phyloP scores from a whole-genome alignment of 352 stramenopile genomes.

The Phytophthora tentaculata region DNA sequence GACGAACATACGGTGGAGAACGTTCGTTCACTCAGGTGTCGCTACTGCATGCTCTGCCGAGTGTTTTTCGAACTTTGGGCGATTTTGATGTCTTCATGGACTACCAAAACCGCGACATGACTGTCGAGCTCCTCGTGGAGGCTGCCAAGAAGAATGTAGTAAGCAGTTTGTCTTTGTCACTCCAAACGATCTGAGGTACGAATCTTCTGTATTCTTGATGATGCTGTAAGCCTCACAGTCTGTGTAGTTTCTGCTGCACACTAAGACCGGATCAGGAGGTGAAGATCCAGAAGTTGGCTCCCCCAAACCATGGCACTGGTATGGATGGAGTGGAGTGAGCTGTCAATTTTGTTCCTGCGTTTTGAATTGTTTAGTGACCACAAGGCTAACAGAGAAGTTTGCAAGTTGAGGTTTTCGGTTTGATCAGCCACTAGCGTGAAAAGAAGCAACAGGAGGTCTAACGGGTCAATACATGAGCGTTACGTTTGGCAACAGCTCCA shows the following conservation, averaged over 20 bases:
- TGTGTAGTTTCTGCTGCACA: constrained; percentile 43
- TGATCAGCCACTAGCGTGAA: no score
- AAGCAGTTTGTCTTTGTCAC: constrained; percentile 93
- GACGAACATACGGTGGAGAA: constrained; percentile 96
- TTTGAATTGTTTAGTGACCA: no score
- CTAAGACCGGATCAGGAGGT: constrained; percentile 73
- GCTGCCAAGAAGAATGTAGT: constrained; percentile 74
- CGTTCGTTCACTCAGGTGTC: constrained; percentile 96
- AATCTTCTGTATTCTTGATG: constrained; percentile 1
- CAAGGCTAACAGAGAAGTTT: no score
- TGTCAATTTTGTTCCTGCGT: no score
- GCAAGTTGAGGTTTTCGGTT: no score
- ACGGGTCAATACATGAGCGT: no score
- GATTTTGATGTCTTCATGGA: constrained; percentile 99
- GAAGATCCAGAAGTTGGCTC: constrained; percentile 90
- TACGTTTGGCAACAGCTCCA: no score
- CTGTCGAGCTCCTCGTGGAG: constrained; percentile 94
- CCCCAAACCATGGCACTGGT: constrained; percentile 40
- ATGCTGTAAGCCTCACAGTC: background rate
- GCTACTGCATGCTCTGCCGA: constrained; percentile 94
- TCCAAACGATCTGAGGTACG: constrained; percentile 86
- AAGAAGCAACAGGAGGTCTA: no score
- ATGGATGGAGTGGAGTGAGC: no score
- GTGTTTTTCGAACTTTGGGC: constrained; percentile 97
- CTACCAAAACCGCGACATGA: constrained; percentile 95